phyloP scores from a whole-genome alignment of 2,329 filamentous ascomycete species.

The Xylogone sp. region DNA sequence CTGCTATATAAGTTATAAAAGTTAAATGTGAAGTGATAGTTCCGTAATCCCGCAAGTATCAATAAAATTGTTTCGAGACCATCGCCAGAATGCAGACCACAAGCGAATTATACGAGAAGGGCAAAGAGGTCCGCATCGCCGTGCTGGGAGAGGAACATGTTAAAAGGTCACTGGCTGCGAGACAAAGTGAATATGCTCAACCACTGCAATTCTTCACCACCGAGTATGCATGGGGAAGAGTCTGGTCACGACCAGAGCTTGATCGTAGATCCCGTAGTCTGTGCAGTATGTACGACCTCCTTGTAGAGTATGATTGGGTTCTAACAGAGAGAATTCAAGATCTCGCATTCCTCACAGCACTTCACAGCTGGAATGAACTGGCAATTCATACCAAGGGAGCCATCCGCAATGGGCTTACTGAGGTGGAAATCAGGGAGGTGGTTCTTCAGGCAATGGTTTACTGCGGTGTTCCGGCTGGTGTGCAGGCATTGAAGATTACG shows the following conservation, averaged over 20 bases:
- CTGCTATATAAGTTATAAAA: too few relatives aligned
- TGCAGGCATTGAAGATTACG: slow-evolving; percentile 31
- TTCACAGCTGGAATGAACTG: slow-evolving; percentile 55
- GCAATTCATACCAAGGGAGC: slow-evolving; percentile 58
- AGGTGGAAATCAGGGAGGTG: slow-evolving; percentile 60
- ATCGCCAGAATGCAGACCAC: not conserved
- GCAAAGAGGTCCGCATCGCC: not conserved
- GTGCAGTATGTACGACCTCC: not conserved
- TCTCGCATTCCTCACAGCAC: slow-evolving; percentile 36
- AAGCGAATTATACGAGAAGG: not conserved
- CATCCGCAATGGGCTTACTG: slow-evolving; percentile 56
- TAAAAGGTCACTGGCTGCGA: not conserved
- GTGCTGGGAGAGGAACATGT: not conserved
- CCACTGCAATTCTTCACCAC: not conserved
- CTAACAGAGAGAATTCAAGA: not conserved
- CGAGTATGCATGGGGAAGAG: not conserved
- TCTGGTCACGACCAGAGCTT: not conserved
- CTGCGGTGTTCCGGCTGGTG: slow-evolving; percentile 37
- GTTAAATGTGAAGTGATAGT: not conserved
- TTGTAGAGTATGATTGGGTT: not conserved
- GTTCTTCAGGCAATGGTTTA: slow-evolving; percentile 41
- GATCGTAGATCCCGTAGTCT: not conserved
- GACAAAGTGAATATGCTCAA: not conserved
- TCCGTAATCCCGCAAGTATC: not conserved
- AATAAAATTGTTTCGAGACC: not conserved